Evolutionary conservation across 1,284 basidiomycete genomes (phyloP).

Genomic region (Trichosporon sp.): DNA sequence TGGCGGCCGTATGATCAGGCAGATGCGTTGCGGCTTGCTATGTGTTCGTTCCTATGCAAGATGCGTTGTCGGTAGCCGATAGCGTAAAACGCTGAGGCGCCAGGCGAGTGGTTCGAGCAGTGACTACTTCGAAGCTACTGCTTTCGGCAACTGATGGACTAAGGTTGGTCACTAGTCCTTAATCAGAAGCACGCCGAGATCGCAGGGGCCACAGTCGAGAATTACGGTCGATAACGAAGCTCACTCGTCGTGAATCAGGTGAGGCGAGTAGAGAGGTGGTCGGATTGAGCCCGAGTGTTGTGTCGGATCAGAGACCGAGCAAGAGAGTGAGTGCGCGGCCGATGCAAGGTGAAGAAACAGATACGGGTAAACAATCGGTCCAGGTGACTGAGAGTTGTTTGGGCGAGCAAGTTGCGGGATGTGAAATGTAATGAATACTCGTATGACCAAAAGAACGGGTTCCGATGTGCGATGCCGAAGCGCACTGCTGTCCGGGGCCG

Average conservation of each 20-base stretch:
- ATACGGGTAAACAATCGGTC: background rate
- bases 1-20: background rate
- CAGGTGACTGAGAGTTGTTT: background rate
- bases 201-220: no score
- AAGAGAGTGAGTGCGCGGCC: background rate
- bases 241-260: background rate
- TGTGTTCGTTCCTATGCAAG: background rate
- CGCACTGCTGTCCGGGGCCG: background rate
- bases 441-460: background rate
- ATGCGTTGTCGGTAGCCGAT: background rate
- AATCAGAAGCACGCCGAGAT: background rate
- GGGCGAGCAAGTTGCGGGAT: background rate
- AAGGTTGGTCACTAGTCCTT: background rate
- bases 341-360: background rate
- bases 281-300: background rate
- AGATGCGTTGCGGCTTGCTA: background rate
- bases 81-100: background rate
- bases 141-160: background rate
- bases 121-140: background rate
- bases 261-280: background rate
- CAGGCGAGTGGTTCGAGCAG: background rate
- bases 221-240: background rate
- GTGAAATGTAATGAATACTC: background rate
- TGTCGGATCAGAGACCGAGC: background rate
- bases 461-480: background rate